These are phyloP conservation scores for Globisporangium orthogonon DNA, from an alignment of 352 stramenopile genomes.

Conservation along the genomic window DNA sequence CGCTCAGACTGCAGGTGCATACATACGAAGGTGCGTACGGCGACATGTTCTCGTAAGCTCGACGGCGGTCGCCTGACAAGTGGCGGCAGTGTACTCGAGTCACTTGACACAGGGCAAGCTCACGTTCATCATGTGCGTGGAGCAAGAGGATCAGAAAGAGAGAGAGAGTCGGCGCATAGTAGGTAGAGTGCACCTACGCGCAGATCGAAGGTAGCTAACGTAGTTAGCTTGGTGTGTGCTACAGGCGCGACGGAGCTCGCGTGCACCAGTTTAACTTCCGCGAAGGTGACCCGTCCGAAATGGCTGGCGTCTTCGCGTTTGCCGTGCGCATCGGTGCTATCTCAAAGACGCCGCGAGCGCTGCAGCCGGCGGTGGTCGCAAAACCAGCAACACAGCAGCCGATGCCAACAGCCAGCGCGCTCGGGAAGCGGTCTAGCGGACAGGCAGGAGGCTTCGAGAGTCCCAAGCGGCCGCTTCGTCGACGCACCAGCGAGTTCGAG, in stretches of 20 bases:
- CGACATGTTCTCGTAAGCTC: neutral
- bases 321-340: constrained; percentile 39
- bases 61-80: neutral
- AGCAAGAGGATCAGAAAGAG: no score
- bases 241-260: constrained; percentile 33
- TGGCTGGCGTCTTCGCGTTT: constrained; percentile 44
- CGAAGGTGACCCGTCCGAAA: constrained; percentile 27
- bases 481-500: constrained; percentile 24
- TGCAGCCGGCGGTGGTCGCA: neutral
- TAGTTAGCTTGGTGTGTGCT: neutral
- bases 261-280: constrained; percentile 68
- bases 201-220: neutral
- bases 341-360: constrained; percentile 24
- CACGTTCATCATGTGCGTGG: constrained; percentile 51
- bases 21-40: constrained; percentile 27
- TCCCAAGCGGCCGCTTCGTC: constrained; percentile 16
- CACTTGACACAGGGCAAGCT: constrained; percentile 51
- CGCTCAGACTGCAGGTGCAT: constrained; percentile 38
- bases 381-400: neutral
- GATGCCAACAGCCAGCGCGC: neutral
- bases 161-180: no score
- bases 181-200: no score
- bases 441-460: constrained; percentile 15
- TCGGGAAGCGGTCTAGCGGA: constrained; percentile 5
- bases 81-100: constrained; percentile 53